Conservation (phyloP, 176 grass and related monocot species). For the Eragrostis curvula region DNA sequence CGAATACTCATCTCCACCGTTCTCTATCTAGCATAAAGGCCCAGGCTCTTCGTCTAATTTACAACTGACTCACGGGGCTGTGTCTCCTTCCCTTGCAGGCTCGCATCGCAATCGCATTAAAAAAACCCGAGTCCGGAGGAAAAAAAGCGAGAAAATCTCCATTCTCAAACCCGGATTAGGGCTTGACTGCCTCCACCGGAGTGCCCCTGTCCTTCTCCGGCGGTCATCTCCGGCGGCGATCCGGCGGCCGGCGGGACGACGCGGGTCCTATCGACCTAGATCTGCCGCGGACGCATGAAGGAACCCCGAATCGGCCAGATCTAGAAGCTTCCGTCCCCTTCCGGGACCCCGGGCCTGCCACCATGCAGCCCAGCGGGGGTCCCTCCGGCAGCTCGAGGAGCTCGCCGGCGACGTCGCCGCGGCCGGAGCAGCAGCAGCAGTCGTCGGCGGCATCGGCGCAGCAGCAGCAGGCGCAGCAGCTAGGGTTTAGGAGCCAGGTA, state of each 20-base stretch:
- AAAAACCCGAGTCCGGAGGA: neutral
- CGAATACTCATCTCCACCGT: neutral
- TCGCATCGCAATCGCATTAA: neutral
- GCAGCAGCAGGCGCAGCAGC: constrained; percentile 41
- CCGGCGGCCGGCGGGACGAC: neutral
- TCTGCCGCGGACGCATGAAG: constrained; percentile 43
- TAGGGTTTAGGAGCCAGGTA: constrained; percentile 67
- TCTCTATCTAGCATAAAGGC: constrained; percentile 21
- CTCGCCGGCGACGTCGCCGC: constrained; percentile 57
- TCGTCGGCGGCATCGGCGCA: constrained; percentile 8
- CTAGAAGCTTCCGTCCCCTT: constrained; percentile 21
- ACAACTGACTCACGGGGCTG: neutral
- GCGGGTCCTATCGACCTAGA: constrained; percentile 32
- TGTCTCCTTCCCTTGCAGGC: neutral
- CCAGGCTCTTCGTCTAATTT: neutral
- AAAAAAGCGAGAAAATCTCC: neutral
- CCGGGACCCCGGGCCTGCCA: neutral
- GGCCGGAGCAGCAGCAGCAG: constrained; percentile 34
- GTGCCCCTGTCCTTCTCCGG: constrained; percentile 8
- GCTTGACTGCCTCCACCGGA: neutral
- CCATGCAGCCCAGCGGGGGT: constrained; percentile 50
- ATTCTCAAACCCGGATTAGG: constrained; percentile 29
- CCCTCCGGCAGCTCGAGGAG: constrained; percentile 43
- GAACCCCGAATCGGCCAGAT: constrained; percentile 41
- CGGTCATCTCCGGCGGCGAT: constrained; percentile 19